Percentiles rank a stretch among this genome's conserved stretches.
phyloP scores from a whole-genome alignment of 2,329 filamentous ascomycete species.

The Emergomyces orientalis region DNA sequence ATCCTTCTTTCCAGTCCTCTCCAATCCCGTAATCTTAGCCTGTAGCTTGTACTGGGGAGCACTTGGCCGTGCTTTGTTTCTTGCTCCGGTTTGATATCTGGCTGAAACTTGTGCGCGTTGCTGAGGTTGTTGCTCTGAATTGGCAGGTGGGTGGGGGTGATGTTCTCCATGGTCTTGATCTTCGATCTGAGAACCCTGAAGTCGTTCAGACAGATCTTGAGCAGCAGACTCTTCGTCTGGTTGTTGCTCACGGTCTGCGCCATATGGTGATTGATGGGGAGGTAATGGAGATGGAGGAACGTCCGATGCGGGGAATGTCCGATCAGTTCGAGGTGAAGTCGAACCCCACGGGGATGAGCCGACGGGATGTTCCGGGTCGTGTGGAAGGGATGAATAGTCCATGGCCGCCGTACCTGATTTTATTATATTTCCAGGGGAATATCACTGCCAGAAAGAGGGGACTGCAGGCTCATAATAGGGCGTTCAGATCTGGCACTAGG shows the following conservation, averaged over 20 bases:
- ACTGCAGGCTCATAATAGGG: not conserved
- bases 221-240: slow-evolving; percentile 14
- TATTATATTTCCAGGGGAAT: not conserved
- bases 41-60: slow-evolving; percentile 75
- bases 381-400: slow-evolving; percentile 55
- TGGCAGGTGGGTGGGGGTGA: slow-evolving; percentile 28
- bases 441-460: not conserved
- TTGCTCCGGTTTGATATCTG: slow-evolving; percentile 39
- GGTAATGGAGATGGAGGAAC: slow-evolving; percentile 36
- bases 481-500: not conserved
- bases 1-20: slow-evolving; percentile 90
- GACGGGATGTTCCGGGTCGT: slow-evolving; percentile 50
- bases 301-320: slow-evolving; percentile 33
- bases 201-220: slow-evolving; percentile 36
- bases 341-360: slow-evolving; percentile 56
- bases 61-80: slow-evolving; percentile 34
- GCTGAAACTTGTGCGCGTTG: slow-evolving; percentile 37
- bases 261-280: slow-evolving; percentile 28
- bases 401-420: slow-evolving; percentile 33
- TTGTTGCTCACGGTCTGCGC: slow-evolving; percentile 17
- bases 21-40: slow-evolving; percentile 87
- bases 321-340: slow-evolving; percentile 46
- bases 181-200: slow-evolving; percentile 33
- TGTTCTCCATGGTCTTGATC: slow-evolving; percentile 25
- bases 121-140: slow-evolving; percentile 18